Base-by-base conservation (phyloP, 192 early-diverging fungal genomes). In the Podila horticola region DNA sequence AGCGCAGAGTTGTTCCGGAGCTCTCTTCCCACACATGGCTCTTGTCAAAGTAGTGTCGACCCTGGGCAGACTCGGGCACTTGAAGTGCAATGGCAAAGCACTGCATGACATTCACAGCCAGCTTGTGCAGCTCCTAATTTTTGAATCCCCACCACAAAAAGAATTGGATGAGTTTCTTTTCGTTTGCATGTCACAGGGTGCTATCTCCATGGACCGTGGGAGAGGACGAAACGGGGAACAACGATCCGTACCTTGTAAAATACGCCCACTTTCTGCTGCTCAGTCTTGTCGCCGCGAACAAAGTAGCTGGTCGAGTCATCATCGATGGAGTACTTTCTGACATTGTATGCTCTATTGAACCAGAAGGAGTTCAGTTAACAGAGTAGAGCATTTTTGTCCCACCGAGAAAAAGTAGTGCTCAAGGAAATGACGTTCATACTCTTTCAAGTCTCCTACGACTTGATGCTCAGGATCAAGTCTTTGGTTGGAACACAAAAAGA, bases 71-170 rank as follows among this genome's bases (percentile, higher is more conserved):
- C 67, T 84, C 84, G 15, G 89, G 86, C 26, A 93, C 87, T 68
- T 88, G 72, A 17, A 93, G 85, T 9, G 86, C 89, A 29, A 93
- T 84, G 12, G 90, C 90, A 75, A 92, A 88, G 48, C 86, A 83
- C 62, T 87, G 74, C 57, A 93, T 67, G 49, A 92, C 65, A 26
- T 81, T 76, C n/a, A 81, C 62, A 3, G 86, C 74, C 4, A 91
- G 77, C 11, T 62, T 19, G 33, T 91, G 87, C 58, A 85, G 87
- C 5, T 68, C 67, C 87, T 91, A 72, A 17, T 20, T 34, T 26
- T 15, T 48, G 48, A 5, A 13, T n/a, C 51, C 30, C 26, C 29
- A 45, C 41, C 48, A 33, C 26, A 79, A 49, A 58, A 57, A 45
- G 19, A 29, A 61, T 28, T 30, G n/a, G 59, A 10, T 29, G 33